Conservation (phyloP, 441 rosid genomes). For the Jatropha podagrica region DNA sequence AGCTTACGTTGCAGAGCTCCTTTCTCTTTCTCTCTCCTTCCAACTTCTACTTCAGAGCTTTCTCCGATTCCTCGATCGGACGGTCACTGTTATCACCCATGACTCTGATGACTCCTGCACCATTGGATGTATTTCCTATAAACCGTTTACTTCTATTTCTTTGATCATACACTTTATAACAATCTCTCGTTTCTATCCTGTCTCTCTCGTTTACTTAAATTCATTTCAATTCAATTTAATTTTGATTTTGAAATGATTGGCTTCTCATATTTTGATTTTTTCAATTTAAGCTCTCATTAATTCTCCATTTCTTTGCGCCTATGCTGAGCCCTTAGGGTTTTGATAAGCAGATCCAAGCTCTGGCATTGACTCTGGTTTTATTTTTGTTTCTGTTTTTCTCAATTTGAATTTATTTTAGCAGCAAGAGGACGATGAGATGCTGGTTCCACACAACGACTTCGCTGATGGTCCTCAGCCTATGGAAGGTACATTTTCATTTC, state of each 20-base stretch:
- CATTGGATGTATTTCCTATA: slow-evolving; percentile 54
- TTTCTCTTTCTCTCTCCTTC: not conserved
- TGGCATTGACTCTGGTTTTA: slow-evolving; percentile 15
- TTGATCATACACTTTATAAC: slow-evolving; percentile 8
- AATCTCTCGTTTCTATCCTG: not conserved
- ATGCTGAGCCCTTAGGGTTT: slow-evolving; percentile 36
- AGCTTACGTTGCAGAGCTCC: slow-evolving; percentile 7
- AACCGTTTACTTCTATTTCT: slow-evolving; percentile 13
- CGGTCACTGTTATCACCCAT: slow-evolving; percentile 34
- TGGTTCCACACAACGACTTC: slow-evolving; percentile 79
- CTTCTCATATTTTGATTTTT: slow-evolving; percentile 22
- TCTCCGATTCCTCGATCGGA: slow-evolving; percentile 40
- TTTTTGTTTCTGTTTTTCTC: slow-evolving; percentile 15
- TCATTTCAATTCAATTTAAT: slow-evolving; percentile 18
- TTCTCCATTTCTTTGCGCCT: not conserved
- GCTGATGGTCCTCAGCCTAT: slow-evolving; percentile 81
- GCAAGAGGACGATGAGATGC: slow-evolving; percentile 95
- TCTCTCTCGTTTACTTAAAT: slow-evolving; percentile 17
- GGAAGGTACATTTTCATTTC: slow-evolving; percentile 54
- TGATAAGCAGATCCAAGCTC: slow-evolving; percentile 38
- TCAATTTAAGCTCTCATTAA: not conserved
- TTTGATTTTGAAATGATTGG: slow-evolving; percentile 20
- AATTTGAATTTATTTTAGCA: slow-evolving; percentile 27
- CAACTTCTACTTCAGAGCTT: slow-evolving; percentile 8
- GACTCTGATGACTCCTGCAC: slow-evolving; percentile 81